These are phyloP conservation scores for Fusarium scirpi DNA, from an alignment of 2,329 filamentous ascomycete species.

Conservation along the genomic window DNA sequence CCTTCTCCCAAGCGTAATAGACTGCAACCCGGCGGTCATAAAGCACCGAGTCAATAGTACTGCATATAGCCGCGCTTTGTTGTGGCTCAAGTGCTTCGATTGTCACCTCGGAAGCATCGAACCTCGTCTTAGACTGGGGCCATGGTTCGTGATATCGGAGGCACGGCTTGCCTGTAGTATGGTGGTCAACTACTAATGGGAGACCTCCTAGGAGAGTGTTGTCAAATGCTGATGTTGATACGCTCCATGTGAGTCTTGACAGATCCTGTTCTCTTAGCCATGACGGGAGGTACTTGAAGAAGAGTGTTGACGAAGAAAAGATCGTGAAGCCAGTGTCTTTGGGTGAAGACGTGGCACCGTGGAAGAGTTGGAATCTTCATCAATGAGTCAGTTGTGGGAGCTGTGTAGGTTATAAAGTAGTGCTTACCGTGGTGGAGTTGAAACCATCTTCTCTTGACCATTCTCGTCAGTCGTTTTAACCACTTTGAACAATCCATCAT, in stretches of 20 bases:
- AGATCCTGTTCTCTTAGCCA: slow-evolving; percentile 54
- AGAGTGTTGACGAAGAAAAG: slow-evolving; percentile 63
- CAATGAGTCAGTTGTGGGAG: neutral
- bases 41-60: slow-evolving; percentile 56
- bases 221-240: slow-evolving; percentile 62
- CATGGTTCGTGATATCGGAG: slow-evolving; percentile 68
- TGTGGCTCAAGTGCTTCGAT: slow-evolving; percentile 54
- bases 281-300: slow-evolving; percentile 61
- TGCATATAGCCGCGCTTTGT: slow-evolving; percentile 53
- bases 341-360: slow-evolving; percentile 59
- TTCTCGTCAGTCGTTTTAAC: slow-evolving; percentile 54
- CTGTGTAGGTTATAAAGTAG: neutral
- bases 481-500: slow-evolving; percentile 68
- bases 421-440: slow-evolving; percentile 58
- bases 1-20: slow-evolving; percentile 66
- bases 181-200: slow-evolving; percentile 60
- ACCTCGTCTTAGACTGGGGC: slow-evolving; percentile 63
- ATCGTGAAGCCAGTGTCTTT: slow-evolving; percentile 65
- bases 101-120: slow-evolving; percentile 58
- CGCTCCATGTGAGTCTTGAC: slow-evolving; percentile 59
- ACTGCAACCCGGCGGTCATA: slow-evolving; percentile 64
- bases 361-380: slow-evolving; percentile 64
- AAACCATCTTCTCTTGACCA: slow-evolving; percentile 56
- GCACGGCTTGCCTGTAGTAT: slow-evolving; percentile 59
- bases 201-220: slow-evolving; percentile 57